Base-by-base conservation (phyloP, 257 asterid species). In the Avicennia marina region DNA sequence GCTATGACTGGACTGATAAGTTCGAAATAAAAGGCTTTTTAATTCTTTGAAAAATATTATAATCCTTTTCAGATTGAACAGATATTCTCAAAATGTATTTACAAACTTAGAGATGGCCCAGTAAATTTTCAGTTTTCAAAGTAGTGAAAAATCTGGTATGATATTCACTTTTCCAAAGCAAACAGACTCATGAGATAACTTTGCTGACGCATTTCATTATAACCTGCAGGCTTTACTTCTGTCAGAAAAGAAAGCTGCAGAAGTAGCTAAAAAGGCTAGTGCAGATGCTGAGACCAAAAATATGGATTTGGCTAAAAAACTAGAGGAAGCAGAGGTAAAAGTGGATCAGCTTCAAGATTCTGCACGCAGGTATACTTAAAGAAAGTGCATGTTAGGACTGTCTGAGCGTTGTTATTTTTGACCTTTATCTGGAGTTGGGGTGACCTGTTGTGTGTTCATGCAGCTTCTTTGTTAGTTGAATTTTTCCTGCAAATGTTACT, bases 291-390 rank as follows among this genome's bases (percentile, higher is more conserved):
- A 78, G 68, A 61, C 80, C 26, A 81, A 75, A 75, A 82, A 71
- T 68, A 69, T 58, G 64, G 89, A 82, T 63, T 68, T 89, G 64
- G 79, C 68, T 13, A 82, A 68, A 64, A 89, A 79, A 54, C 72
- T 93, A 33, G 94, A 84, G 65, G 89, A 72, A 60, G 75, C 95
- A 11, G 89, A 78, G 64, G 83, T 78, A 25, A 93, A 86, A 79
- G 78, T 68, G 25, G 84, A 78, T 43, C 95, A 84, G 75, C 86
- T 93, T 56, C 97, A 83, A 74, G 97, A 80, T 68, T 86, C 94
- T 25, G 64, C 77, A 40, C 97, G 82, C 72, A 93, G 98, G 98
- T 91, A 53, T 36, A 5, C 3, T 36, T 11, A 36, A n/a, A n/a
- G n/a, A n/a, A n/a, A n/a, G n/a, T n/a, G n/a, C n/a, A n/a, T n/a